phyloP scores from a whole-genome alignment of 495 filamentous ascomycete species.

The Parathielavia hyrcaniae region DNA sequence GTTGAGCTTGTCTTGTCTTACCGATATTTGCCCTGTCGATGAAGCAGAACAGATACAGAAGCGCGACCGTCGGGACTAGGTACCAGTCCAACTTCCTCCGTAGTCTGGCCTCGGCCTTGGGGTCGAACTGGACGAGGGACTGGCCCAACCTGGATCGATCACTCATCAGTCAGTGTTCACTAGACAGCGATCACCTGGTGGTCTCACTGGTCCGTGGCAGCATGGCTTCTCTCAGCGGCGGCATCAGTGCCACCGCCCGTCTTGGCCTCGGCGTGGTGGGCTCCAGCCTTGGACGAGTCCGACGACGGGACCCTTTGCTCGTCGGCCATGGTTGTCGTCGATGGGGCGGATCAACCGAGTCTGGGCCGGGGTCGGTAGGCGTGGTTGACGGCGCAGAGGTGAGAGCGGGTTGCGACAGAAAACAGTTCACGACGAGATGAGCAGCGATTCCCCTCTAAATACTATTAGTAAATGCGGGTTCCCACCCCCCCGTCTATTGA shows the following conservation, averaged over 20 bases:
- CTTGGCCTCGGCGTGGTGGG: slow-evolving; percentile 3
- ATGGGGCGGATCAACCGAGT: neutral
- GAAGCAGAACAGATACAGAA: slow-evolving; percentile 58
- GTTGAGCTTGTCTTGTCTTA: slow-evolving; percentile 19
- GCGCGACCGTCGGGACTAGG: slow-evolving; percentile 49
- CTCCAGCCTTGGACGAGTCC: slow-evolving; percentile 12
- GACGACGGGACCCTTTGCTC: slow-evolving; percentile 16
- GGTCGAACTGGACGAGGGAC: slow-evolving; percentile 54
- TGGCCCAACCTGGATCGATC: slow-evolving; percentile 43
- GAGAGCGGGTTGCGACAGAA: slow-evolving; percentile 1
- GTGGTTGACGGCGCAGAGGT: neutral
- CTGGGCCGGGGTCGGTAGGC: neutral
- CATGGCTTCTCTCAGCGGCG: slow-evolving; percentile 52
- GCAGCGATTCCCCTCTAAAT: neutral
- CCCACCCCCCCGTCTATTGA: neutral
- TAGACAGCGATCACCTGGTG: neutral
- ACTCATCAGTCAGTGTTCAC: slow-evolving; percentile 8
- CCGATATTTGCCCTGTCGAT: slow-evolving; percentile 61
- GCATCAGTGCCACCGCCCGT: slow-evolving; percentile 26
- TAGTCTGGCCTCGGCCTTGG: slow-evolving; percentile 51
- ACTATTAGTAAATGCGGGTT: no score
- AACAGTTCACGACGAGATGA: neutral
- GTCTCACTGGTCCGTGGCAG: slow-evolving; percentile 55
- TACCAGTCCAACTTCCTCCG: slow-evolving; percentile 48
- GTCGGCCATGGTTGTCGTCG: slow-evolving; percentile 13